phyloP scores from a whole-genome alignment of 257 asterid genomes.

The Apocynum venetum region DNA sequence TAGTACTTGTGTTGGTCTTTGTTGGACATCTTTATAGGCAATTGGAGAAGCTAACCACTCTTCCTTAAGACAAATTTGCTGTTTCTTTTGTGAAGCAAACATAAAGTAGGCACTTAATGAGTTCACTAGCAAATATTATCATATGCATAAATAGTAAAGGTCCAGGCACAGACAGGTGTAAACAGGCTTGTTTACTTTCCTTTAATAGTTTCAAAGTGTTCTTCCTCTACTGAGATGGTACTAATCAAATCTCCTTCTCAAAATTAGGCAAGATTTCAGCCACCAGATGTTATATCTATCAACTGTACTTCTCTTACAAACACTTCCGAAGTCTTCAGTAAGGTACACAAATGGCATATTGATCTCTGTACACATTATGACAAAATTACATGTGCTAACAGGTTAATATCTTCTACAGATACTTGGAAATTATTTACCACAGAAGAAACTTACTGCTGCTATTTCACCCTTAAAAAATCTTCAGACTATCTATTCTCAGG shows the following conservation, averaged over 20 bases:
- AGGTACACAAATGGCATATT: slow-evolving; percentile 38
- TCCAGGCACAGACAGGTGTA: background rate
- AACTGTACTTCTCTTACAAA: slow-evolving; percentile 76
- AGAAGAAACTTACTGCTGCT: slow-evolving; percentile 34
- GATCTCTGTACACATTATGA: too few relatives aligned
- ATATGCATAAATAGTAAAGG: background rate
- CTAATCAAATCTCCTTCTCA: slow-evolving; percentile 8
- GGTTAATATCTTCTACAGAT: slow-evolving; percentile 38
- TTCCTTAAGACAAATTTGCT: background rate
- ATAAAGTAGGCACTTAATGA: background rate
- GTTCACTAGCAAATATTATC: background rate
- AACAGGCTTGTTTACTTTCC: background rate
- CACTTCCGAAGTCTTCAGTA: slow-evolving; percentile 75
- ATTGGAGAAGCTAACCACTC: background rate
- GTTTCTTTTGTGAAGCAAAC: background rate
- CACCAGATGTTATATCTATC: slow-evolving; percentile 69
- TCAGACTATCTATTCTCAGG: slow-evolving; percentile 53
- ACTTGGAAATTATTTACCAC: slow-evolving; percentile 38
- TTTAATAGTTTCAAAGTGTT: background rate
- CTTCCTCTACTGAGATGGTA: background rate
- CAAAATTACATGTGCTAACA: slow-evolving; percentile 11
- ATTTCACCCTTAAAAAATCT: slow-evolving; percentile 56
- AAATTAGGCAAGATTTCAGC: slow-evolving; percentile 53
- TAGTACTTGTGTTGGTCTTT: background rate
- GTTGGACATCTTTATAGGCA: background rate